Conservation (phyloP, 2,329 filamentous ascomycete species). For the Penicillium janthinellum region DNA sequence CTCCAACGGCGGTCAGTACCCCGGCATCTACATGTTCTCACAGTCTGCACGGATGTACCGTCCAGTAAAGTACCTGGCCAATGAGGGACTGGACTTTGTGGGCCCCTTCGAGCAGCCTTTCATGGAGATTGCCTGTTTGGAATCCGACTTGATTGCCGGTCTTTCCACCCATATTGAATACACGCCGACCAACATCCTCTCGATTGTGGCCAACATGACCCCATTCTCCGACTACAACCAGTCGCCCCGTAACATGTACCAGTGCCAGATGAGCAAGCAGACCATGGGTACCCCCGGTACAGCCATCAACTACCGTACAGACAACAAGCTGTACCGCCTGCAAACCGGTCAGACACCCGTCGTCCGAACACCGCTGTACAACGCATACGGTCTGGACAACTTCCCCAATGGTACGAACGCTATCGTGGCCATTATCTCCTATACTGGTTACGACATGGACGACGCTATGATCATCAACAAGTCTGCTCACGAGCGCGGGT, state of each 20-base stretch:
- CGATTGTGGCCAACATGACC: conserved; percentile 97
- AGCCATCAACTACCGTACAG: conserved; percentile 80
- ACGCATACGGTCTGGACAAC: conserved; percentile 95
- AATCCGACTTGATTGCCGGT: conserved; percentile 82
- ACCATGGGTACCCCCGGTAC: conserved; percentile 96
- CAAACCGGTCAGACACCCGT: conserved; percentile 96
- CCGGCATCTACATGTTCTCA: conserved; percentile 91
- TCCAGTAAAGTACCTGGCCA: conserved; percentile 86
- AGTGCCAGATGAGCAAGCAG: conserved; percentile 99
- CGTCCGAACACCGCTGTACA: conserved; percentile 88
- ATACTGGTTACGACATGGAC: conserved; percentile 99
- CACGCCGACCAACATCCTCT: conserved; percentile 93
- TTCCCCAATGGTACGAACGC: conserved; percentile 97
- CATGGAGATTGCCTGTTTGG: conserved; percentile 95
- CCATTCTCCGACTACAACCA: conserved; percentile 99
- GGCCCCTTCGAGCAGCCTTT: conserved; percentile 95
- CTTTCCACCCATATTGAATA: conserved; percentile 92
- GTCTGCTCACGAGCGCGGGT: conserved; percentile 91
- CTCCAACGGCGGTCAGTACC: conserved; percentile 90
- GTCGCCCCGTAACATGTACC: conserved; percentile 98
- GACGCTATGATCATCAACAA: conserved; percentile 99
- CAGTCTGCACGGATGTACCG: conserved; percentile 83
- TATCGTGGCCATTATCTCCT: conserved; percentile 95
- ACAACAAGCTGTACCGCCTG: conserved; percentile 94
- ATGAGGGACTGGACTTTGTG: conserved; percentile 83